Evolutionary conservation across 345 rosid genomes (phyloP), one percentile per base, ranked within the genome.

Genomic region (Pugionium cornutum): DNA sequence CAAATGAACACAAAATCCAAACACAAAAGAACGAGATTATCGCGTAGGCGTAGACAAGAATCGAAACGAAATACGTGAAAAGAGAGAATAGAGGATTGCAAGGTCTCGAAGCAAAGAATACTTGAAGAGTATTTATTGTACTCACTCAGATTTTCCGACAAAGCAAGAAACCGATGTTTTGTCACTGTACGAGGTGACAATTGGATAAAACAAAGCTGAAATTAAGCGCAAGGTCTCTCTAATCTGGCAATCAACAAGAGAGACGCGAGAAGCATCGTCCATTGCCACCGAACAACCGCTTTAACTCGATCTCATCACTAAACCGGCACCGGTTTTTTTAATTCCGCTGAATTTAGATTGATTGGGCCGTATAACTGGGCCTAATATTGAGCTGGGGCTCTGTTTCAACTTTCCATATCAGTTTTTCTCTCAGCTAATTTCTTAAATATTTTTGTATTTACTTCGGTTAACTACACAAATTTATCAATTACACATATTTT

Each of bases 91-190:
- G 54, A 62, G 64, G 50, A 33, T 47, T n/a, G 56, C 56, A 47
- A 67, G 53, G 41, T 30, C 51, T 42, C 9, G 28, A 74, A 74
- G 73, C 48, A 61, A 74, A 74, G 77, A 53, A 73, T 73, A 63
- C 44, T 37, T 58, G 6, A 54, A 46, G 49, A 28, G 57, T 47
- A 11, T 9, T 42, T 34, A 11, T 27, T 7, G 45, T 26, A 65
- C 43, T 34, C 9, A 43, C 60, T 65, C 30, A 6, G 53, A 41
- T 61, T 49, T 72, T 43, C 70, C 70, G 70, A 72, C 45, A 64
- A 33, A 42, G 29, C 45, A 40, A 33, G 29, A 57, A 31, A 64
- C 46, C 44, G 31, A 26, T 56, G 65, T 56, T 72, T 44, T 45
- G 9, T 53, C 26, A 29, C 31, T 26, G 8, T 34, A 28, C 28